These are phyloP conservation scores for Chenopodium berlandieri DNA, from an alignment of 148 eudicot genomes.

Conservation along the genomic window DNA sequence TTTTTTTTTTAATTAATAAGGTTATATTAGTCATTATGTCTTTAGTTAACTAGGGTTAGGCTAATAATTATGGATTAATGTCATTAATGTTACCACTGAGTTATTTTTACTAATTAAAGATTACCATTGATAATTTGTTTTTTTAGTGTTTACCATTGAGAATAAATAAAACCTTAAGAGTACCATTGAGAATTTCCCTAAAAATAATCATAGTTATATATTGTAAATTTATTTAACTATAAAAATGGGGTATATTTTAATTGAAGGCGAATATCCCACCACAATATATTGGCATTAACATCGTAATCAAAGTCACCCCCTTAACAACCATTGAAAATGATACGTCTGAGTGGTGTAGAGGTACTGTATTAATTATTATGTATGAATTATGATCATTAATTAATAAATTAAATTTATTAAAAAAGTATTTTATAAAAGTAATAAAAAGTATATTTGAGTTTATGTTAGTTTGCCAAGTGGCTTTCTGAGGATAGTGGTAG, in stretches of 20 bases:
- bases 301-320: slow-evolving; percentile 18
- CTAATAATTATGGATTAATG: no score
- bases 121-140: no score
- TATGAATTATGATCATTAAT: neutral
- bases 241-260: neutral
- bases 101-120: no score
- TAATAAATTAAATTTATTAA: no score
- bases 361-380: neutral
- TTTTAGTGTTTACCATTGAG: no score
- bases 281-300: slow-evolving; percentile 9
- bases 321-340: slow-evolving; percentile 19
- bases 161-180: no score
- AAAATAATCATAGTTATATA: neutral
- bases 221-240: neutral
- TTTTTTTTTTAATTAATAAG: no score
- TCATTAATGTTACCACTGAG: no score
- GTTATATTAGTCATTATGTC: no score
- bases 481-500: neutral
- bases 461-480: slow-evolving; percentile 18
- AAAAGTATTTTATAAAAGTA: neutral
- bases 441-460: neutral
- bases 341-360: slow-evolving; percentile 8
- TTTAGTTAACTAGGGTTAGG: no score
- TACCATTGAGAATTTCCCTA: no score
- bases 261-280: slow-evolving; percentile 21